Evolutionary conservation across 1,284 basidiomycete species (phyloP).

Genomic region (Ustilago loliicola): DNA sequence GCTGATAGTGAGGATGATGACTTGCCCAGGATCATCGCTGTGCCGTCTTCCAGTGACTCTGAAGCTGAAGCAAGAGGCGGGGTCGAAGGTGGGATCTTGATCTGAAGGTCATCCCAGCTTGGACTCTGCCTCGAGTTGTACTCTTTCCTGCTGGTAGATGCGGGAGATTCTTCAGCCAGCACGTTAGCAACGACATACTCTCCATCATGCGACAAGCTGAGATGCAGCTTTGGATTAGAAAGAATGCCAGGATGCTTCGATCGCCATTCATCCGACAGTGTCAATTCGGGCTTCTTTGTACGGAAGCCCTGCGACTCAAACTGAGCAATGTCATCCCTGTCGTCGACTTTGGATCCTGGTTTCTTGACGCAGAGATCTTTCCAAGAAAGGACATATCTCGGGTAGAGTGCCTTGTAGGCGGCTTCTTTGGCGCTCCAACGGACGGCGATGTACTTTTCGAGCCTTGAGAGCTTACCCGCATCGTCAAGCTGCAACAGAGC

Average conservation of each 20-base stretch:
- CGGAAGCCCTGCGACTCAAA: slow-evolving; percentile 29
- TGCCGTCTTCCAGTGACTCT: slow-evolving; percentile 9
- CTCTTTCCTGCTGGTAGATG: not conserved
- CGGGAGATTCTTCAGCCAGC: slow-evolving; percentile 71
- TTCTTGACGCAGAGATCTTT: slow-evolving; percentile 76
- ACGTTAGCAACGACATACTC: slow-evolving; percentile 84
- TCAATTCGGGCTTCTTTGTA: slow-evolving; percentile 38
- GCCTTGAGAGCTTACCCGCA: not conserved
- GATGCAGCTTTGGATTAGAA: slow-evolving; percentile 72
- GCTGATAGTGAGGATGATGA: not conserved
- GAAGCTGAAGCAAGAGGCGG: not conserved
- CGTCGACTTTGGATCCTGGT: not conserved
- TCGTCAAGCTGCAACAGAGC: slow-evolving; percentile 11
- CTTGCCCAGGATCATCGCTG: slow-evolving; percentile 4
- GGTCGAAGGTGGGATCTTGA: not conserved
- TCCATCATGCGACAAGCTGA: slow-evolving; percentile 86
- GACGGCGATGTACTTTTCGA: slow-evolving; percentile 31
- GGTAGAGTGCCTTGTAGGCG: slow-evolving; percentile 87
- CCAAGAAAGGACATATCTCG: slow-evolving; percentile 78
- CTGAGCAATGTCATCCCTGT: slow-evolving; percentile 9
- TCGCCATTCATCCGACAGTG: slow-evolving; percentile 42
- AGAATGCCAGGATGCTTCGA: slow-evolving; percentile 50
- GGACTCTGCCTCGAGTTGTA: no score
- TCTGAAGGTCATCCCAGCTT: slow-evolving; percentile 12
- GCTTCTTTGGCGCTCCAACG: slow-evolving; percentile 81